Base-by-base conservation (phyloP, 495 filamentous ascomycete genomes). In the Neurospora sp. region DNA sequence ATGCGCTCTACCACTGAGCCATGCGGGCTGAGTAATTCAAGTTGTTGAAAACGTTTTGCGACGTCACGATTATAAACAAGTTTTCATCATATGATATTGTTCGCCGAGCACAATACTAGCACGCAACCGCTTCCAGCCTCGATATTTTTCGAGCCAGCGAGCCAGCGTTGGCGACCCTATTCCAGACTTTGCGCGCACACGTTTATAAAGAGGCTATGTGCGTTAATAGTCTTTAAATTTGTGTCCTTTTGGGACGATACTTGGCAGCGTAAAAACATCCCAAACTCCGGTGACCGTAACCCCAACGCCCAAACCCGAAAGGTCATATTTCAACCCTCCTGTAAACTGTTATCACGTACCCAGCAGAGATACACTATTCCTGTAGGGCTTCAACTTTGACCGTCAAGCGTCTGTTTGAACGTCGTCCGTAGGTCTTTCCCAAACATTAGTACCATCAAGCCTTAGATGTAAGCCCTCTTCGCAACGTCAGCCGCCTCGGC, bases 401-500 rank as follows among this genome's bases (percentile, higher is more conserved):
- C n/a, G n/a, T n/a, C n/a, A n/a, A n/a, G n/a, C n/a, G n/a, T n/a
- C n/a, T n/a, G n/a, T n/a, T n/a, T n/a, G n/a, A n/a, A n/a, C n/a
- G n/a, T n/a, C n/a, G n/a, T n/a, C n/a, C n/a, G 6, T 35, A 35
- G 7, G 27, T 1, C 6, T 31, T 35, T 7, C 27, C 54, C 8
- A 62, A 62, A 35, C 5, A 35, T 35, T 0, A 62, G 54, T 54
- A 14, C 20, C 12, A 62, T 35, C 54, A 62, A 35, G 14, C 27
- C 54, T 62, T 27, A 62, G 54, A 16, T 35, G 14, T 31, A 16
- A 62, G 54, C 54, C 6, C 27, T 35, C 27, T 62, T 62, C 27
- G 27, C 54, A 62, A 35, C 23, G 0, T 35, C 54, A 14, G 40
- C 59, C 12, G 48, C 44, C 23, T 77, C 74, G 5, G 84, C 86